Evolutionary conservation across 2,329 filamentous ascomycete genomes (phyloP), one percentile per base, ranked within the genome.

Genomic region (Pseudogymnoascus sp.): DNA sequence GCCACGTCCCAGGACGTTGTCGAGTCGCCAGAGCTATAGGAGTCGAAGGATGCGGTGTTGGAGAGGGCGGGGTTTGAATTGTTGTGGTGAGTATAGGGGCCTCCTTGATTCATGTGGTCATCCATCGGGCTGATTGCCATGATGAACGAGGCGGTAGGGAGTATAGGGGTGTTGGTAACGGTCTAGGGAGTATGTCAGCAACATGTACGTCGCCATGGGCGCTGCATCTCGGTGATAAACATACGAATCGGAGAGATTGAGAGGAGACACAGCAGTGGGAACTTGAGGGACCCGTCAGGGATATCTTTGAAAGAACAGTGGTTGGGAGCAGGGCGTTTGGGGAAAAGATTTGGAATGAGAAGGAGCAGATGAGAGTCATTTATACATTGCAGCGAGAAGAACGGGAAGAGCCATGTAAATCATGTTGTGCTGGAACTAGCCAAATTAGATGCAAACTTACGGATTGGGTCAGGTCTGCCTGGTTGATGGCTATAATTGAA

Each of bases 261-360:
- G 2, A 76, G 75, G 36, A 76, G 74, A 21, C 77, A 77, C 59
- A 78, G 60, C 42, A 77, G 73, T 36, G 71, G 65, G 14, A 11
- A 16, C 59, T 43, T 68, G 64, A 72, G 70, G 3, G 68, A 66
- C 61, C 65, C 68, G 59, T 72, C 76, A 62, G 69, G 66, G n/a
- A 68, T 70, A 16, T 78, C 74, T 66, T 77, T 75, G 65, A 79
- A 68, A 60, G 68, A 69, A 38, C 75, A 70, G 62, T 75, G 72
- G 66, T 77, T 72, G 7, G 78, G 77, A 16, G 77, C 77, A 49
- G 78, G 79, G 63, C 77, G 75, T 69, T 77, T 73, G 63, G 79
- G 79, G 31, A 61, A 21, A 12, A n/a, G 59, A 61, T 38, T 38
- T 61, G 59, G 59, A 61, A 61, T 61, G 59, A 61, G 34, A 61